Evolutionary conservation across 2,329 filamentous ascomycete genomes (phyloP).

Genomic region (Xylaria sp.): DNA sequence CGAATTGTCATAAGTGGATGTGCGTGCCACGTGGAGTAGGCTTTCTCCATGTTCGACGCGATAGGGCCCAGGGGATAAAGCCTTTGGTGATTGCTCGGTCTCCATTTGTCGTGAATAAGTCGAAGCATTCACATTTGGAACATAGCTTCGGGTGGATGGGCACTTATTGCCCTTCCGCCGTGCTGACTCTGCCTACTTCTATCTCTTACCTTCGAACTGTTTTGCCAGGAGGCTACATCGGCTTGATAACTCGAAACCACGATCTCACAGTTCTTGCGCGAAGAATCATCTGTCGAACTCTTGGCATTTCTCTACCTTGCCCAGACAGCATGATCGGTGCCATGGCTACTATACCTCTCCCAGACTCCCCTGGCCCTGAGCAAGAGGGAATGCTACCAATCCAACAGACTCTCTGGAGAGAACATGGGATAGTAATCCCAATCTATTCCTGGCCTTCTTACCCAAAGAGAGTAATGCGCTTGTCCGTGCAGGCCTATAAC

Average conservation of each 20-base stretch:
- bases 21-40: conserved; percentile 31
- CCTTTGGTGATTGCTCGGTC: conserved; percentile 29
- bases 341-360: conserved; percentile 31
- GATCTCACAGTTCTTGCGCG: conserved; percentile 25
- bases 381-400: conserved; percentile 28
- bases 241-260: conserved; percentile 26
- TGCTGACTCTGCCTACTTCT: conserved; percentile 22
- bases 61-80: conserved; percentile 11
- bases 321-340: conserved; percentile 28
- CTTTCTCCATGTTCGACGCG: conserved; percentile 27
- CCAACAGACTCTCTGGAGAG: conserved; percentile 21
- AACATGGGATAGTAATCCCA: conserved; percentile 19
- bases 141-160: conserved; percentile 31
- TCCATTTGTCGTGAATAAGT: conserved; percentile 8
- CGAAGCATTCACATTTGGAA: conserved; percentile 21
- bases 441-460: conserved; percentile 27
- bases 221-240: conserved; percentile 21
- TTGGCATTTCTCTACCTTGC: conserved; percentile 25
- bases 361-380: conserved; percentile 24
- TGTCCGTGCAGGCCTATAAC: conserved; percentile 25
- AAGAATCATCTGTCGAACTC: conserved; percentile 17
- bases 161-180: conserved; percentile 21
- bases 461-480: conserved; percentile 26
- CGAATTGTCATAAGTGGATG: conserved; percentile 35
- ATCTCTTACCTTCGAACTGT: conserved; percentile 20